Base-by-base conservation (phyloP, 1,284 basidiomycete species). In the Ceratobasidium sp. region DNA sequence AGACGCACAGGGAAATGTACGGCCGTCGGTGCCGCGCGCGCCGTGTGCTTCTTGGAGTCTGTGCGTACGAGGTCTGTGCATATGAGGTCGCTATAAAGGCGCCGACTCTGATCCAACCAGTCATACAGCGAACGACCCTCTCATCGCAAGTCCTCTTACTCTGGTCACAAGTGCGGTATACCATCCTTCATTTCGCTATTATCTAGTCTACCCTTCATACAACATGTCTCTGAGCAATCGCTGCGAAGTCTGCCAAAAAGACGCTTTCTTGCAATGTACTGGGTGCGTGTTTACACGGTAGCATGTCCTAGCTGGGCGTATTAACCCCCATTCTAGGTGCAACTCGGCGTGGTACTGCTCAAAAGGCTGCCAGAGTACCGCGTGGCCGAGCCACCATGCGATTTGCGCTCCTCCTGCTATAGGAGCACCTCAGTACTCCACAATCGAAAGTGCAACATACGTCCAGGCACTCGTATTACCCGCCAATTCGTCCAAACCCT, bases 381-480 rank as follows among this genome's bases (percentile, higher is more conserved):
- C 59, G 27, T 71, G 68, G 68, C 41, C 41, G 4, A 34, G 2
- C 9, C 68, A 71, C 56, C 43, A 71, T 39, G 3, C 16, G 3
- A 31, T 22, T 22, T 71, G 68, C 22, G 31, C 29, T n/a, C 22
- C 48, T 34, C 64, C 64, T 8, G 49, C 37, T 2, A 48, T 66
- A 19, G 51, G 64, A 22, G 14, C n/a, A n/a, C n/a, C n/a, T n/a
- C n/a, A n/a, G n/a, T n/a, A n/a, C n/a, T n/a, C n/a, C n/a, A n/a
- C n/a, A n/a, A n/a, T n/a, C n/a, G 64, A 66, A 27, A 31, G 43
- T 43, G 24, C 24, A 13, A 41, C 48, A 14, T 54, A 37, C n/a
- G 64, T 54, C 22, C 66, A 69, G 31, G 66, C 53, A 16, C 66
- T 69, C 46, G 27, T 69, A 9, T 37, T 69, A 58, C 39, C 66